A percentile compares a stretch with the other conserved stretches of the same genome.
These are phyloP conservation scores for Phytopythium cucurbitacearum DNA, from an alignment of 352 stramenopile genomes.

Conservation along the genomic window DNA sequence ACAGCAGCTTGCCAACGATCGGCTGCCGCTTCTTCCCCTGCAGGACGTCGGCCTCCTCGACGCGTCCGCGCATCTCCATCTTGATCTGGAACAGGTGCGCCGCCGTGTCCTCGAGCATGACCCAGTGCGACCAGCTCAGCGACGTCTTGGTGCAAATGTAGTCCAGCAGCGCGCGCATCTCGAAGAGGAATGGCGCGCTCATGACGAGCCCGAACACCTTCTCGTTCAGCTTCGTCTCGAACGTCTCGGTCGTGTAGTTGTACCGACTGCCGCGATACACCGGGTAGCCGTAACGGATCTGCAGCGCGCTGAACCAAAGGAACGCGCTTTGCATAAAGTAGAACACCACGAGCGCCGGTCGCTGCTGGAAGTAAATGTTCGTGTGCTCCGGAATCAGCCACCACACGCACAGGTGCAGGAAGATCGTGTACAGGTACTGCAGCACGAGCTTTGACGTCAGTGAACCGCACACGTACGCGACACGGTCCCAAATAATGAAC, in stretches of 20 bases:
- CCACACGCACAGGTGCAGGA: slow-evolving; percentile 75
- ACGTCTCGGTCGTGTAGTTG: slow-evolving; percentile 56
- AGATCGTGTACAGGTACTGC: slow-evolving; percentile 68
- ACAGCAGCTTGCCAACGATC: slow-evolving; percentile 53
- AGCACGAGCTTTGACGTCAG: slow-evolving; percentile 69
- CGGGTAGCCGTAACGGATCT: slow-evolving; percentile 85
- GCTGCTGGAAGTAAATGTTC: slow-evolving; percentile 78
- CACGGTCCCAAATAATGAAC: slow-evolving; percentile 85
- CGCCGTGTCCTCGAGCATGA: slow-evolving; percentile 79
- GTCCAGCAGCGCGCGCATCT: slow-evolving; percentile 82
- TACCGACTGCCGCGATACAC: slow-evolving; percentile 80
- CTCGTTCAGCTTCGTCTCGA: slow-evolving; percentile 49
- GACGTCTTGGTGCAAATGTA: slow-evolving; percentile 87
- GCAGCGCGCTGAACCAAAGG: slow-evolving; percentile 68
- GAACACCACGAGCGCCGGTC: slow-evolving; percentile 61
- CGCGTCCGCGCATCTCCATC: slow-evolving; percentile 69
- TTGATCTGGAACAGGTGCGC: slow-evolving; percentile 80
- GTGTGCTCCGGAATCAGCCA: slow-evolving; percentile 70
- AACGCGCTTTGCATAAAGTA: slow-evolving; percentile 80
- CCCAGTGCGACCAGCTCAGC: slow-evolving; percentile 74
- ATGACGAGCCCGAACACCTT: slow-evolving; percentile 73
- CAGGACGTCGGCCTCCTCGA: slow-evolving; percentile 58
- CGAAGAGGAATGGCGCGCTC: slow-evolving; percentile 82
- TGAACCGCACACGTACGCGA: slow-evolving; percentile 74
- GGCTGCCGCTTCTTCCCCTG: slow-evolving; percentile 81